Conservation (phyloP, 2,329 filamentous ascomycete genomes). For the Akanthomyces dipterigenus region DNA sequence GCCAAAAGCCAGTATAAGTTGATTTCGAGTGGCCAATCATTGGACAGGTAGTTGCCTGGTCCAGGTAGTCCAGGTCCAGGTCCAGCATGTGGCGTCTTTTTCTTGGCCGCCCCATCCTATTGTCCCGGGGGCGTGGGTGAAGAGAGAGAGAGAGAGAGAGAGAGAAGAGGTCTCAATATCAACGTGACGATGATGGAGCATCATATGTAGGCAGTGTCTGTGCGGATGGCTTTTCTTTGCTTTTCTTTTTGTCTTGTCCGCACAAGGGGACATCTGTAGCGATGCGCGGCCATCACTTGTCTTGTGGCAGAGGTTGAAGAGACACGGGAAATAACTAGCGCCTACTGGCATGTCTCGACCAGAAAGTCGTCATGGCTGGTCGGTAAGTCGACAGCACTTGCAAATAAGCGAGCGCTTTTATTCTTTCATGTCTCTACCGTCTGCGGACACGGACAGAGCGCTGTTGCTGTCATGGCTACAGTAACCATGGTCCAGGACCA, state of each 20-base stretch:
- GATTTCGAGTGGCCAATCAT: neutral
- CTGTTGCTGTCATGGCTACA: too few relatives aligned
- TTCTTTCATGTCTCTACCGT: too few relatives aligned
- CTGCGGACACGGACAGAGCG: too few relatives aligned
- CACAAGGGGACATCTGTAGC: neutral
- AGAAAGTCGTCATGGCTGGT: neutral
- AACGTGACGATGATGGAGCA: neutral
- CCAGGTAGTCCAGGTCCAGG: too few relatives aligned
- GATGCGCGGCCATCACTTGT: neutral
- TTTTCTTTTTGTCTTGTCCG: neutral
- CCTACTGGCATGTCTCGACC: neutral
- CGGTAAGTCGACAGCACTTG: too few relatives aligned
- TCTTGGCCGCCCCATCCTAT: neutral
- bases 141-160: neutral
- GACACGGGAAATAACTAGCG: too few relatives aligned
- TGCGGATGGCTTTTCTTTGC: constrained; percentile 5
- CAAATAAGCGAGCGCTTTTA: too few relatives aligned
- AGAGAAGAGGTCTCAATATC: neutral
- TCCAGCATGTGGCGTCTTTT: neutral
- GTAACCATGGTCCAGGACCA: too few relatives aligned
- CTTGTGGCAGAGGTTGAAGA: neutral
- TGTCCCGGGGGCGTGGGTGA: neutral
- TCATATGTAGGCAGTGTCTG: neutral
- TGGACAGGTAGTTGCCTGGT: too few relatives aligned
- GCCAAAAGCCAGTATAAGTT: neutral